Evolutionary conservation across 352 stramenopile genomes (phyloP), one percentile per base, ranked within the genome.

Genomic region (Phytophthora palmivora): DNA sequence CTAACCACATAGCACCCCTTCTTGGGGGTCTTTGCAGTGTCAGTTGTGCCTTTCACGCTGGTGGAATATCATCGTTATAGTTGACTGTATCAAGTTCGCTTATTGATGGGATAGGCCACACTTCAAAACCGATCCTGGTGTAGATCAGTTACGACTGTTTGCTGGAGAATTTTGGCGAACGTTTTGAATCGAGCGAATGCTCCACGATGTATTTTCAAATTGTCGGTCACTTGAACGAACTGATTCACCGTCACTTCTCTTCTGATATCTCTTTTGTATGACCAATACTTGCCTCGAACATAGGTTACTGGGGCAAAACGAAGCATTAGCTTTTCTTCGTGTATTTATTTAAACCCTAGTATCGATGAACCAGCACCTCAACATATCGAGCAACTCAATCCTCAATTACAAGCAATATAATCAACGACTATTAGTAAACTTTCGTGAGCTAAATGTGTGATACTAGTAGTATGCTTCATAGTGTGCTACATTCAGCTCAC

Each of bases 141-240:
- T 83, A 95, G 48, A 21, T 92, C 30, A 61, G 92, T 32, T 95
- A 95, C 65, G 86, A 95, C 47, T 82, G 74, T 59, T 91, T 93
- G 36, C 34, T 89, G 2, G 67, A 82, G 14, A 80, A 76, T 10
- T 88, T 95, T 53, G 86, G 86, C 0, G 82, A 84, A 4, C 72
- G 84, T 6, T 82, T 71, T 45, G 86, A 95, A 54, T 84, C 0
- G 88, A 96, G 67, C 89, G 91, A 43, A 53, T 91, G 1, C 78
- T 95, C 22, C 85, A 96, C 43, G 88, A 95, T 33, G 50, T 96
- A 15, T 96, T 95, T 39, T 71, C 82, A 12, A 94, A 87, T 44
- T 92, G 83, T n/a, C 81, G 88, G 0, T 58, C 74, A 3, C 53
- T 88, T 16, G 60, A 82, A n/a, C 42, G 58, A 3, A 49, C 37